Evolutionary conservation across 805 yeast species (phyloP), one percentile per base, ranked within the genome.

Genomic region (Huiozyma naganishii): DNA sequence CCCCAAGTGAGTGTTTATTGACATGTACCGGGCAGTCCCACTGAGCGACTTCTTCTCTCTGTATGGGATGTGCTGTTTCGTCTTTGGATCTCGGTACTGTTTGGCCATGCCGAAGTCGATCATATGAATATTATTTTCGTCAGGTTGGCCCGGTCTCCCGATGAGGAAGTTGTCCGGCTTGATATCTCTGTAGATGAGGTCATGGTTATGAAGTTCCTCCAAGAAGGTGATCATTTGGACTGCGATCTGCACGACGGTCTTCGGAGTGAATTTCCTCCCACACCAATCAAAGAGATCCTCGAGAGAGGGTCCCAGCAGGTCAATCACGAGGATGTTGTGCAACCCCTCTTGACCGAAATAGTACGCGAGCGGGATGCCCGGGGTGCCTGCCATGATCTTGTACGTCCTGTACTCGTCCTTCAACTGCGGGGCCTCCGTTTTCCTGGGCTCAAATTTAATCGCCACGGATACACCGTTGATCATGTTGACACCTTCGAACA

Each of bases 101-200:
- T 92, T 92, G 29, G 97, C 97, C 97, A 92, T 92, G 50, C 98
- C 98, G 62, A 92, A 92, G 67, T 92, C 98, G 45, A 92, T 95
- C 48, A 92, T 72, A 66, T 87, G 89, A 43, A 92, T 85, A 45
- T 74, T 73, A 61, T 90, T 88, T 47, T 89, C 95, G 55, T 85
- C 85, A 11, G 85, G 78, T 39, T 88, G 76, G 37, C 82, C 84
- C 12, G 94, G 95, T 59, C 90, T 79, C 13, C 98, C 98, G 55
- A 92, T 87, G 52, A 92, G 72, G 56, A 92, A 92, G 68, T 92
- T 92, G 64, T 92, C 98, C 1, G 98, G 98, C 65, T 92, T 92
- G 64, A 92, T 92, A 66, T 92, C 98, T 58, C 98, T 77, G 66
- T 89, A 92, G 51, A 92, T 92, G 52, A 92, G 74, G 62, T 87